Conservation (phyloP, 2,329 filamentous ascomycete species). For the Fusarium goolgardi region DNA sequence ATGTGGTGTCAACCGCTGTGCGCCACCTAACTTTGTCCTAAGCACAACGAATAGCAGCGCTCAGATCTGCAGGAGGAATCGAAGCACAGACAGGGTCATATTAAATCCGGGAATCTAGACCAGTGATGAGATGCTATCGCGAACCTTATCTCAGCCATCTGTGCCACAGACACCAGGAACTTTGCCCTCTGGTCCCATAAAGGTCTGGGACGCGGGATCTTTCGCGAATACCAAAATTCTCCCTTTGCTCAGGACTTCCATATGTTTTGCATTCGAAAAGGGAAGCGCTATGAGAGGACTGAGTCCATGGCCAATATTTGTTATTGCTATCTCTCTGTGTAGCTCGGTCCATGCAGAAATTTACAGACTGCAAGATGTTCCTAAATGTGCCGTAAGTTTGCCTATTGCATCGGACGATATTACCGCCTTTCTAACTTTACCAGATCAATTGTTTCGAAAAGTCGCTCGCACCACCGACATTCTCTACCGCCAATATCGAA, state of each 20-base stretch:
- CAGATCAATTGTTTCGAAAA: neutral
- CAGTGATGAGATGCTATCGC: neutral
- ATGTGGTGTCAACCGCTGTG: neutral
- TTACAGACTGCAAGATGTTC: neutral
- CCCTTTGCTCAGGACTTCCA: neutral
- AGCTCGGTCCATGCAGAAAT: neutral
- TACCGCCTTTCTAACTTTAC: neutral
- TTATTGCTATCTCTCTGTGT: neutral
- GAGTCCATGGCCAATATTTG: neutral
- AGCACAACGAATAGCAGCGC: neutral
- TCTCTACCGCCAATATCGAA: neutral
- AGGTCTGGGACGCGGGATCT: neutral
- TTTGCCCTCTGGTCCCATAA: neutral
- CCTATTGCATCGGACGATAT: neutral
- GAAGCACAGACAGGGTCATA: neutral
- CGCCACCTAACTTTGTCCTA: neutral
- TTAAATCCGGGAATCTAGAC: neutral
- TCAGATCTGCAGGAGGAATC: neutral
- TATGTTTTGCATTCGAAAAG: neutral
- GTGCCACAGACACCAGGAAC: neutral
- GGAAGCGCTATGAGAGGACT: neutral
- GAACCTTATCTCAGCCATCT: conserved; percentile 1
- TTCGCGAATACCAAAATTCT: too few species aligned
- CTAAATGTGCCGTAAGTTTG: neutral
- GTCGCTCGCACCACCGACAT: neutral